A percentile compares a stretch with the other conserved stretches of the same genome.
Conservation (phyloP, 352 stramenopile genomes). For the Phytophthora hibernalis region DNA sequence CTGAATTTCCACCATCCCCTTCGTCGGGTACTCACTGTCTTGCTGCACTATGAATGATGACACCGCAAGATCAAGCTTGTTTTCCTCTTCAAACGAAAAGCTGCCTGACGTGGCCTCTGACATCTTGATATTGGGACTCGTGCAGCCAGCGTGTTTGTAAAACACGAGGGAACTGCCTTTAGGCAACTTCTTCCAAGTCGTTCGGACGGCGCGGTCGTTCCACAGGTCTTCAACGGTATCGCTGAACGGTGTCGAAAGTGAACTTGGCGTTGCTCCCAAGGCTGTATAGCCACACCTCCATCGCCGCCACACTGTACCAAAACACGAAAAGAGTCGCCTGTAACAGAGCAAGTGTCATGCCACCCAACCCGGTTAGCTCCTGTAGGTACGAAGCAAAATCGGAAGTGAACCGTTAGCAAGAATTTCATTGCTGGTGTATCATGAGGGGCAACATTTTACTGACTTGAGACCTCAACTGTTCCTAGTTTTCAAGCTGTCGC, state of each 20-base stretch:
- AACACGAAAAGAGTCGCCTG: conserved; percentile 9
- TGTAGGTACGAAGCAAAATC: conserved; percentile 10
- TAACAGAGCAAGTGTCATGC: conserved; percentile 6
- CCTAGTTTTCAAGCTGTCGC: not conserved
- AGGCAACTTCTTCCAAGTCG: conserved; percentile 26
- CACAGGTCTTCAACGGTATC: conserved; percentile 28
- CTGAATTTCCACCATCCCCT: conserved; percentile 15
- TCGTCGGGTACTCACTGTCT: conserved; percentile 6
- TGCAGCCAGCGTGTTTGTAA: conserved; percentile 17
- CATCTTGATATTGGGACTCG: conserved; percentile 9
- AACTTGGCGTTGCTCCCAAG: conserved; percentile 28
- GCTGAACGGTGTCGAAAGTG: conserved; percentile 19
- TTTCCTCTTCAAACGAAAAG: conserved; percentile 24
- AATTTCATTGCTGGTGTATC: conserved; percentile 8
- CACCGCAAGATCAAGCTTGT: conserved; percentile 21
- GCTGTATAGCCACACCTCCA: conserved; percentile 32
- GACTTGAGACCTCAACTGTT: conserved; percentile 1
- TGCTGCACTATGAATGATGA: conserved; percentile 32
- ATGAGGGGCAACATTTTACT: not conserved
- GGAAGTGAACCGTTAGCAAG: conserved; percentile 8
- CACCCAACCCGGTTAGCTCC: not conserved
- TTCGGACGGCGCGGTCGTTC: conserved; percentile 21
- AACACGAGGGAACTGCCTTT: conserved; percentile 15
- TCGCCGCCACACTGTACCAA: conserved; percentile 2
- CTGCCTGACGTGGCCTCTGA: conserved; percentile 8